Base-by-base conservation (phyloP, 1,284 basidiomycete species). In the Cryptococcus sp. region DNA sequence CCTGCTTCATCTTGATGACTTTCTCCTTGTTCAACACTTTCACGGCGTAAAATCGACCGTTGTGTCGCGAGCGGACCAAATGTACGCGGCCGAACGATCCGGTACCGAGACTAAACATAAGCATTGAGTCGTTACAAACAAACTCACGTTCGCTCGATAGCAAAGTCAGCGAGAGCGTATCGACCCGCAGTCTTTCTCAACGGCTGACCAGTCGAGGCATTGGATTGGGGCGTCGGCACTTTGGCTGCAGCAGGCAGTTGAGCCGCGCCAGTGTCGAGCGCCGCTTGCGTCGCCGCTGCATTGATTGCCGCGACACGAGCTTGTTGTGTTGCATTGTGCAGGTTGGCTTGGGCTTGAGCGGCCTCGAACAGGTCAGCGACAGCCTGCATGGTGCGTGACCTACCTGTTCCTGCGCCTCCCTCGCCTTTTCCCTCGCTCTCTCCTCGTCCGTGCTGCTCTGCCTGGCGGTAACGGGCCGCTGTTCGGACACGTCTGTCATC, bases 81-180 rank as follows among this genome's bases (percentile, higher is more conserved):
- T 96, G 93, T 0, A 97, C 93, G 17, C 94, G 86, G 2, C 93
- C 93, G 77, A 97, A 97, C 70, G 91, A 95, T 3, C 93, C 93
- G 0, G 93, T 95, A 0, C 93, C 93, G 48, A 97, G 81, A 2
- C 79, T 80, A 40, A 45, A 40, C 16, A 53, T 58, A 35, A 66
- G 50, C 48, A 8, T 20, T 20, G 15, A 19, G 20, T n/a, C 22
- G 45, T 41, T 22, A 11, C 8, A 19, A 5, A 16, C 8, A 3
- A 0, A 75, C 78, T 64, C 58, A 80, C 72, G 82, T 83, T 57
- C 81, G 65, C 61, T 82, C 81, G 47, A 83, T 81, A 45, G 71
- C 69, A 57, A 83, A 83, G 62, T 83, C 81, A 31, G 71, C 71
- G 10, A 83, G 70, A 17, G 80, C 81, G 64, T 83, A 83, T 23